Percentiles rank a stretch among this genome's conserved stretches.
Conservation (phyloP, 1,139 yeast genomes). For the Hyphopichia khmerensis region DNA sequence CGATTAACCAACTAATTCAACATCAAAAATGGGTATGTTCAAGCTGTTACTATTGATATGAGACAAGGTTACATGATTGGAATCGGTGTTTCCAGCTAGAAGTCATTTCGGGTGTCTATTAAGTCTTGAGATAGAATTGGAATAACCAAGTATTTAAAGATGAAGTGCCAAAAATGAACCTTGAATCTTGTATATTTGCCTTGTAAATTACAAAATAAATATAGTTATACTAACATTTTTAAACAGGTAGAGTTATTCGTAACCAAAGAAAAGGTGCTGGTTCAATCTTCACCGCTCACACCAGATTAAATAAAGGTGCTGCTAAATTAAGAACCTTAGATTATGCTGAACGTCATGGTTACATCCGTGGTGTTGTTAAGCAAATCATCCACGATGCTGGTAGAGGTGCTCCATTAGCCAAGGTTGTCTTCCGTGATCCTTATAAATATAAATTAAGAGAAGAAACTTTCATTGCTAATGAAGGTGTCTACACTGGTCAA, state of each 20-base stretch:
- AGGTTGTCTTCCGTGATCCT: slow-evolving; percentile 95
- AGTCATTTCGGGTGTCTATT: no score
- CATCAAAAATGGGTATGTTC: slow-evolving; percentile 10
- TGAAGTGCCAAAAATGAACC: no score
- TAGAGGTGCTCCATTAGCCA: slow-evolving; percentile 96
- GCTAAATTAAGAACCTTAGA: slow-evolving; percentile 95
- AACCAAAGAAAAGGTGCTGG: slow-evolving; percentile 99
- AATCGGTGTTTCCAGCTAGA: no score
- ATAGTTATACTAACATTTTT: slow-evolving; percentile 14
- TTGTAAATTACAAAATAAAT: no score
- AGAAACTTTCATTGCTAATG: slow-evolving; percentile 94
- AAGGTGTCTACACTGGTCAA: slow-evolving; percentile 99
- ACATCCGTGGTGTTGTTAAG: slow-evolving; percentile 94
- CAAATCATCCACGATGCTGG: slow-evolving; percentile 94
- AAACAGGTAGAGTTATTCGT: slow-evolving; percentile 91
- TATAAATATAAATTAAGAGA: slow-evolving; percentile 90
- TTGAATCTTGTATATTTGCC: no score
- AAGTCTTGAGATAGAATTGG: no score
- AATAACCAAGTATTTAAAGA: no score
- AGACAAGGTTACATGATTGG: no score
- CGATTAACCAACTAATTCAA: slow-evolving; percentile 7
- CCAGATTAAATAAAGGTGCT: slow-evolving; percentile 97
- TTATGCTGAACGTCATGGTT: slow-evolving; percentile 95
- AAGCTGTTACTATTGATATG: neutral
- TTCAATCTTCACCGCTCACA: slow-evolving; percentile 94